Evolutionary conservation across 768 basidiomycete species (phyloP), one percentile per base, ranked within the genome.

Genomic region (Suillus lakei): DNA sequence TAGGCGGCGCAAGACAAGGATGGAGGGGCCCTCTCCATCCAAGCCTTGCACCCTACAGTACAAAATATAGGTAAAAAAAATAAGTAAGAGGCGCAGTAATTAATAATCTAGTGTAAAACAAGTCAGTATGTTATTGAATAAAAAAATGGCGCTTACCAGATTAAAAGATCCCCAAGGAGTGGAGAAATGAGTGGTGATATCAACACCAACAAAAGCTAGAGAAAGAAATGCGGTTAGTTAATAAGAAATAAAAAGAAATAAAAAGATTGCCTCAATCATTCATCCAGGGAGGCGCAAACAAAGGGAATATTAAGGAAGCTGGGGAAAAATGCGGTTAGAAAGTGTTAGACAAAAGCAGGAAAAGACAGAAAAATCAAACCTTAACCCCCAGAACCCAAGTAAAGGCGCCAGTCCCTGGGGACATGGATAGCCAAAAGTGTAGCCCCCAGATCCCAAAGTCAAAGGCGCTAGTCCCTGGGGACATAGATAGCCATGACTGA

Each of bases 21-120:
- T 50, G 48, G 48, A 50, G 48, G 48, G 48, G 48, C 48, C 48
- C 26, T 26, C 48, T 50, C 13, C 48, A 50, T 50, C 48, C 48
- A 1, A 50, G 48, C 48, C 48, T 50, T 50, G 48, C 48, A 50
- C 26, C 48, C 48, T 50, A 50, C 23, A 50, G 48, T 50, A 50
- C 13, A 46, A 46, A 46, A 46, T 46, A 3, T 46, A 46, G 44
- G 48, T 50, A 50, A 50, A n/a, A n/a, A n/a, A n/a, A n/a, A n/a
- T n/a, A n/a, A n/a, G n/a, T n/a, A n/a, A n/a, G n/a, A n/a, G n/a
- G n/a, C n/a, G n/a, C n/a, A n/a, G n/a, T n/a, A n/a, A n/a, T n/a
- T n/a, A n/a, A n/a, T n/a, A n/a, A n/a, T n/a, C n/a, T n/a, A n/a
- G n/a, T n/a, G n/a, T n/a, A n/a, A n/a, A n/a, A n/a, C n/a, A n/a